Conservation (phyloP, 768 basidiomycete species). For the Lactarius quietus region DNA sequence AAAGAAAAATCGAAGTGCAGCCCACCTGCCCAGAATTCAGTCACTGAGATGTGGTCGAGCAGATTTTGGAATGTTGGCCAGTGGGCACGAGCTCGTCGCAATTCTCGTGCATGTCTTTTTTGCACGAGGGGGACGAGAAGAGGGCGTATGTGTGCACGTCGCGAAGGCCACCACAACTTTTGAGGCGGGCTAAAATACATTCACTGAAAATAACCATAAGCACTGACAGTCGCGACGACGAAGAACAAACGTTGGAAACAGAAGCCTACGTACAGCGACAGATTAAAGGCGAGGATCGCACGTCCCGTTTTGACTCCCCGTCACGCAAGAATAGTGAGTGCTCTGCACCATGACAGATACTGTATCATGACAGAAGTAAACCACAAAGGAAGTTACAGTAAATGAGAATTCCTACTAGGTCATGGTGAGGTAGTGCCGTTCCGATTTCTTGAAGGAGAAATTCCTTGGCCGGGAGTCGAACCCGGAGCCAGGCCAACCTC, state of each 20-base stretch:
- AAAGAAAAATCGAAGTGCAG: neutral
- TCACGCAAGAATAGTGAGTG: too few relatives aligned
- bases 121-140: conserved; percentile 8
- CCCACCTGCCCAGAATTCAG: conserved; percentile 27
- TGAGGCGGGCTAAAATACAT: conserved; percentile 14
- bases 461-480: conserved; percentile 58
- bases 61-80: conserved; percentile 28
- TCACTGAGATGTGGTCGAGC: conserved; percentile 24
- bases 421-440: too few relatives aligned
- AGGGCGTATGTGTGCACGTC: conserved; percentile 9
- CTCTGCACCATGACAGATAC: too few relatives aligned
- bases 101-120: too few relatives aligned
- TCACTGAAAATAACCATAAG: conserved; percentile 1
- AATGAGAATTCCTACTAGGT: too few relatives aligned
- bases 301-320: too few relatives aligned
- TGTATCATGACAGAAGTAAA: too few relatives aligned
- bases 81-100: conserved; percentile 25
- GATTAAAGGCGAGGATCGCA: conserved; percentile 20
- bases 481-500: conserved; percentile 57
- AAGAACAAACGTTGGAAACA: neutral
- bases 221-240: neutral
- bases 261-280: conserved; percentile 24
- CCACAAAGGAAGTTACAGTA: too few relatives aligned
- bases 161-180: conserved; percentile 6
- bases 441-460: too few relatives aligned